Base-by-base conservation (phyloP, 352 stramenopile species). In the Globisporangium echinulatum region DNA sequence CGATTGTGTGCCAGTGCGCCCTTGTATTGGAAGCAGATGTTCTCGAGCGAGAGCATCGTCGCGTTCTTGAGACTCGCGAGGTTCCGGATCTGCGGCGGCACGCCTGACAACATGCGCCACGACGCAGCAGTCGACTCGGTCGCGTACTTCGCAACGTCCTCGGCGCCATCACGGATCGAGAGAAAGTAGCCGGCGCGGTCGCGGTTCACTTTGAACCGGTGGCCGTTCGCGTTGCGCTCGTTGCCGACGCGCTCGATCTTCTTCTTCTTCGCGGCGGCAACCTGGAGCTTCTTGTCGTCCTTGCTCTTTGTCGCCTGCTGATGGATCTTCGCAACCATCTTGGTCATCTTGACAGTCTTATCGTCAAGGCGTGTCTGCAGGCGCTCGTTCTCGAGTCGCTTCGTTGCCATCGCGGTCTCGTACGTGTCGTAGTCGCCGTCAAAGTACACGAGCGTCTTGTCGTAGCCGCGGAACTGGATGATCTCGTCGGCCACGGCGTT, bases 401-500 rank as follows among this genome's bases (percentile, higher is more conserved):
- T 87, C 19, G 59, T 61, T 14, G 59, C 62, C 71, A 87, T 78
- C 4, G 75, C 67, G 42, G 75, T 50, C 46, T 84, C 75, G 46
- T 82, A 87, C 13, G 71, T 66, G 58, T 87, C 75, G 51, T 85
- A 87, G 54, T 75, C 79, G n/a, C 77, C 77, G 17, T 82, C 72
- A 44, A 75, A 85, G 55, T 87, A 87, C 46, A 61, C 75, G 5
- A 87, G 62, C 19, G 70, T 73, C 63, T 84, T 83, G 54, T 87
- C 76, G 6, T 74, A 77, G 1, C 67, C 73, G 10, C 75, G 73
- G 58, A 87, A 82, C 54, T 84, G 68, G 25, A 87, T 75, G 3
- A 72, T 87, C 52, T 81, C 67, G 42, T 82, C 68, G 1, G 68
- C 68, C 19, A 98, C 84, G 51, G 94, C 91, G 69, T 98, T 98